Evolutionary conservation across 257 asterid genomes (phyloP).

Genomic region (Primulina tabacum): DNA sequence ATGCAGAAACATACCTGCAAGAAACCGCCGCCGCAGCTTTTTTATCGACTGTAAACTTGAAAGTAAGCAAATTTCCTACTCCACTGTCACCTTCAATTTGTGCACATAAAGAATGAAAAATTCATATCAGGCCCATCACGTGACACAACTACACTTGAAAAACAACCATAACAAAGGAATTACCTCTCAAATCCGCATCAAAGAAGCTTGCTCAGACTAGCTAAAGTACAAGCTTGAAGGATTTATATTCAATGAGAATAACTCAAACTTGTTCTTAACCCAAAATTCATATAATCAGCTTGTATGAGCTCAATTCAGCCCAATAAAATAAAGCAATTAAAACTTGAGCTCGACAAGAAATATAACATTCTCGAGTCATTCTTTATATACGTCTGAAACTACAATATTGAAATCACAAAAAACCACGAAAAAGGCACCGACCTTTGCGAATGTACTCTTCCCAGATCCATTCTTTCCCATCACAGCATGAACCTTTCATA

Average conservation of each 20-base stretch:
- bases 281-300: neutral
- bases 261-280: neutral
- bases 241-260: neutral
- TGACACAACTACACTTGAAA: no score
- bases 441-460: conserved; percentile 99
- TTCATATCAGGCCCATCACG: no score
- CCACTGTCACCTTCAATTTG: no score
- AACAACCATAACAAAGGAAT: no score
- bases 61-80: no score
- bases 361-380: conserved; percentile 3
- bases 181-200: no score
- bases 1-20: no score
- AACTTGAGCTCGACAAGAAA: conserved; percentile 3
- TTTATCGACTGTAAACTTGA: no score
- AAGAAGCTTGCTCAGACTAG: no score
- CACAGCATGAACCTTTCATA: conserved; percentile 75
- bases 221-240: neutral
- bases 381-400: neutral
- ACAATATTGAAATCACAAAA: conserved; percentile 12
- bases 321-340: conserved; percentile 10
- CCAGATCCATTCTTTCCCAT: conserved; percentile 99
- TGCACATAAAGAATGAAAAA: no score
- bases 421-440: conserved; percentile 37
- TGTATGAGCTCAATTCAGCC: conserved; percentile 12
- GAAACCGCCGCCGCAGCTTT: no score